phyloP scores from a whole-genome alignment of 2,329 filamentous ascomycete species.

The Aspergillus neoniger region DNA sequence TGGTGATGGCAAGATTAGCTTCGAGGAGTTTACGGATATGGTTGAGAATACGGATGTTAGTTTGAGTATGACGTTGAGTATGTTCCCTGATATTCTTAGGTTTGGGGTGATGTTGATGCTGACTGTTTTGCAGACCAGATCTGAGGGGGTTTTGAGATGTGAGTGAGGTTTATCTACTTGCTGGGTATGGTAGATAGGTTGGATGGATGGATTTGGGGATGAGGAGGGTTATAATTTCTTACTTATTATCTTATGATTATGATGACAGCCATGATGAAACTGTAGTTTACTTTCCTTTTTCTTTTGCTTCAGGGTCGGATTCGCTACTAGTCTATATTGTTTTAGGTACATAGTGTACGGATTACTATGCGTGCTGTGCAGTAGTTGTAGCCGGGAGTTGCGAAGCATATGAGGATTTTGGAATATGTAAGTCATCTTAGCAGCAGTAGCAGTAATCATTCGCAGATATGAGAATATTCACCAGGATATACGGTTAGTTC shows the following conservation, averaged over 20 bases:
- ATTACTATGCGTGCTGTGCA: too few relatives aligned
- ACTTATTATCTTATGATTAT: neutral
- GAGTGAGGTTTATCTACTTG: neutral
- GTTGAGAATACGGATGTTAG: constrained; percentile 85
- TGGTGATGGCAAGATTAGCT: constrained; percentile 96
- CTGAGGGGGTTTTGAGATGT: neutral
- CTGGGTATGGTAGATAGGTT: neutral
- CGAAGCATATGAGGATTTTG: too few relatives aligned
- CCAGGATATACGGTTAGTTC: too few relatives aligned
- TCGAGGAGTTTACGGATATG: constrained; percentile 98
- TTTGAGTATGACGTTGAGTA: constrained; percentile 69
- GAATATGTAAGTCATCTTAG: too few relatives aligned
- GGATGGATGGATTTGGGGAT: neutral
- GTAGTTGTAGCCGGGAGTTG: too few relatives aligned
- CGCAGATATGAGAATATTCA: too few relatives aligned
- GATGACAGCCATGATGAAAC: neutral
- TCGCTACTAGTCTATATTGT: neutral
- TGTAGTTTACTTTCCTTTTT: neutral
- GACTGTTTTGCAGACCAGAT: constrained; percentile 4
- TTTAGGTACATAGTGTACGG: too few relatives aligned
- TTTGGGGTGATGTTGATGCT: neutral
- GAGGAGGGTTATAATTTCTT: neutral
- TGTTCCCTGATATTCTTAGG: constrained; percentile 26
- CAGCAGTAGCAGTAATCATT: too few relatives aligned
- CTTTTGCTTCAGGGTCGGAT: neutral